Percentiles rank a stretch among this genome's conserved stretches.
phyloP scores from a whole-genome alignment of 768 basidiomycete species.

The Tylopilus rubrobrunneus region DNA sequence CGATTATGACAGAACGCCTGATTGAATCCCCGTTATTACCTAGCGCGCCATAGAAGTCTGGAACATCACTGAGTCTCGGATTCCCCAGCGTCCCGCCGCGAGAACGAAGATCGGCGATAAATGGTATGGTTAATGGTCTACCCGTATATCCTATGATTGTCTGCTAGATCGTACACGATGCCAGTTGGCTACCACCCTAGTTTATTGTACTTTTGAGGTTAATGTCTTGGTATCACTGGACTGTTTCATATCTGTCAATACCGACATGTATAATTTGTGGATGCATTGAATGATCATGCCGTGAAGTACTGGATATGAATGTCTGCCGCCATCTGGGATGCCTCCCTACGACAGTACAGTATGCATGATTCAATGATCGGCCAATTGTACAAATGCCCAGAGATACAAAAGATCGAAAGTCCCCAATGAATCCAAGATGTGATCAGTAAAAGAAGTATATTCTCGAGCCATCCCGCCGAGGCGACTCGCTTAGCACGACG shows the following conservation, averaged over 20 bases:
- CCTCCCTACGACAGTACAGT: not conserved
- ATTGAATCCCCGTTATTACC: not conserved
- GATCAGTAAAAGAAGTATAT: not conserved
- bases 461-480: not conserved
- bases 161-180: not conserved
- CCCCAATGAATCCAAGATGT: not conserved
- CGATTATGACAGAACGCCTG: not conserved
- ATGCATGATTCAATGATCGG: too few species aligned
- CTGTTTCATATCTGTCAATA: not conserved
- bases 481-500: conserved; percentile 42
- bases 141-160: not conserved
- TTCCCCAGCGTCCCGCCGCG: conserved; percentile 69
- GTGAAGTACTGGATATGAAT: not conserved
- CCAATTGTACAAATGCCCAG: not conserved
- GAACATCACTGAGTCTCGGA: conserved; percentile 67
- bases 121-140: conserved; percentile 59
- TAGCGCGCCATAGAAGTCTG: conserved; percentile 88
- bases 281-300: not conserved
- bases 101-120: conserved; percentile 55
- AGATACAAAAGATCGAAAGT: conserved; percentile 6
- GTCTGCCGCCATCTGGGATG: not conserved
- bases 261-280: not conserved
- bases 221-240: conserved; percentile 4
- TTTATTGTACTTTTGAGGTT: conserved; percentile 17
- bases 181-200: not conserved